Conservation (phyloP, 495 filamentous ascomycete species). For the Penicillium nucicola region DNA sequence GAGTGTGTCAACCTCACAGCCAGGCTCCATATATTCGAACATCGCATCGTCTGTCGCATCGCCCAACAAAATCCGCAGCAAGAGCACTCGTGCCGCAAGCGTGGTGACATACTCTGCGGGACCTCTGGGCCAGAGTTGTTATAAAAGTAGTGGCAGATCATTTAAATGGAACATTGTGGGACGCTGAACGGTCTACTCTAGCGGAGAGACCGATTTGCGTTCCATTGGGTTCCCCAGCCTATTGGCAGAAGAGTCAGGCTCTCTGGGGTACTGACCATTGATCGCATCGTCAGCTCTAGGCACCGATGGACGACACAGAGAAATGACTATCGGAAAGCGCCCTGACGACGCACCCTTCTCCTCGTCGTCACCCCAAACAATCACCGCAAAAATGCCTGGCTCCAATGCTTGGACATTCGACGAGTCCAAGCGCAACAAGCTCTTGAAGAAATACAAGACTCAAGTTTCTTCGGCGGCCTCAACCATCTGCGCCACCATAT, state of each 20-base stretch:
- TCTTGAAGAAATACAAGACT: slow-evolving; percentile 45
- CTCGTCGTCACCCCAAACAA: slow-evolving; percentile 24
- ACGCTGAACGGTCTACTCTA: slow-evolving; percentile 51
- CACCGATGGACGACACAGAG: slow-evolving; percentile 35
- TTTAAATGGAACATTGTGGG: slow-evolving; percentile 47
- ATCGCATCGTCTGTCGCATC: too few species aligned
- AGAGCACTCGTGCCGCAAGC: not conserved
- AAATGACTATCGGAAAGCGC: slow-evolving; percentile 43
- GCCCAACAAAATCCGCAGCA: not conserved
- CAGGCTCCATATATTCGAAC: too few species aligned
- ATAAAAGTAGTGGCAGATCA: slow-evolving; percentile 12
- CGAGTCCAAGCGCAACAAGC: slow-evolving; percentile 34
- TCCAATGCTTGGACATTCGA: slow-evolving; percentile 39
- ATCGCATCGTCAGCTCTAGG: slow-evolving; percentile 5
- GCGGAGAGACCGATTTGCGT: slow-evolving; percentile 53
- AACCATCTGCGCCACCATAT: slow-evolving; percentile 42
- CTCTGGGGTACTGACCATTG: slow-evolving; percentile 5
- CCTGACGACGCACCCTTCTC: slow-evolving; percentile 44
- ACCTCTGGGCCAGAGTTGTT: not conserved
- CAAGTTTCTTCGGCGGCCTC: slow-evolving; percentile 45
- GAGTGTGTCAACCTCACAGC: too few species aligned
- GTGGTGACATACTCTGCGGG: not conserved
- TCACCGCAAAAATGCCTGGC: slow-evolving; percentile 32
- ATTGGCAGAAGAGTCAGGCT: slow-evolving; percentile 5
- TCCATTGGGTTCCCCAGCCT: slow-evolving; percentile 52